Conservation (phyloP, 257 asterid genomes). For the Cinchona pubescens region DNA sequence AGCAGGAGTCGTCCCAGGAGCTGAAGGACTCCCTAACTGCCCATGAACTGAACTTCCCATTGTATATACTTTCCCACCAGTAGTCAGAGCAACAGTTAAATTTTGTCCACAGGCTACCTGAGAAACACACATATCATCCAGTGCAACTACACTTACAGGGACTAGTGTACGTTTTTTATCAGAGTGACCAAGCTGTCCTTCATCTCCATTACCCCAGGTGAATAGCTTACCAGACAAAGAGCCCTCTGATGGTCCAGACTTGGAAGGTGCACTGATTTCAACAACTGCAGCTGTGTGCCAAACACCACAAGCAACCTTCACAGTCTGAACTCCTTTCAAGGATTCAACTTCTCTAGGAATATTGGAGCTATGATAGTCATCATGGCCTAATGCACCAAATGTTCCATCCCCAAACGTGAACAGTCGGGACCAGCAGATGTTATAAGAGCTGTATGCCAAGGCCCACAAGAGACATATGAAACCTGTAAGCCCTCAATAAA, state of each 20-base stretch:
- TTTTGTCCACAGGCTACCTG: conserved; percentile 71
- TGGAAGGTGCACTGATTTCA: too few species aligned
- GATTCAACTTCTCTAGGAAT: conserved; percentile 60
- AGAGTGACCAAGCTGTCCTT: conserved; percentile 73
- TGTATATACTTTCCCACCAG: conserved; percentile 55
- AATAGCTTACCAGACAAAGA: conserved; percentile 47
- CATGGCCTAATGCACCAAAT: conserved; percentile 80
- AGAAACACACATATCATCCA: conserved; percentile 40
- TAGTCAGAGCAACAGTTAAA: conserved; percentile 63
- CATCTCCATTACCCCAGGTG: conserved; percentile 83
- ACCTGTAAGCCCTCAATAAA: conserved; percentile 49
- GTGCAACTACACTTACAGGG: conserved; percentile 35
- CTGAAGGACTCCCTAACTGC: conserved; percentile 38
- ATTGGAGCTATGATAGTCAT: conserved; percentile 45
- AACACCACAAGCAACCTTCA: conserved; percentile 61
- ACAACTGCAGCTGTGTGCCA: conserved; percentile 92
- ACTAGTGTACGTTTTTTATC: conserved; percentile 40
- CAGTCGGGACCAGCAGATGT: conserved; percentile 53
- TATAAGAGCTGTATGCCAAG: conserved; percentile 75
- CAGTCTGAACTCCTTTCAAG: conserved; percentile 45
- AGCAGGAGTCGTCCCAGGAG: conserved; percentile 26
- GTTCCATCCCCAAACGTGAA: conserved; percentile 82
- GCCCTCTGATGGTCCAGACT: conserved; percentile 27
- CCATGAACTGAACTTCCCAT: conserved; percentile 52
- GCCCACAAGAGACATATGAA: conserved; percentile 60